Conservation (phyloP, 2,329 filamentous ascomycete species). For the Apiospora koreana region DNA sequence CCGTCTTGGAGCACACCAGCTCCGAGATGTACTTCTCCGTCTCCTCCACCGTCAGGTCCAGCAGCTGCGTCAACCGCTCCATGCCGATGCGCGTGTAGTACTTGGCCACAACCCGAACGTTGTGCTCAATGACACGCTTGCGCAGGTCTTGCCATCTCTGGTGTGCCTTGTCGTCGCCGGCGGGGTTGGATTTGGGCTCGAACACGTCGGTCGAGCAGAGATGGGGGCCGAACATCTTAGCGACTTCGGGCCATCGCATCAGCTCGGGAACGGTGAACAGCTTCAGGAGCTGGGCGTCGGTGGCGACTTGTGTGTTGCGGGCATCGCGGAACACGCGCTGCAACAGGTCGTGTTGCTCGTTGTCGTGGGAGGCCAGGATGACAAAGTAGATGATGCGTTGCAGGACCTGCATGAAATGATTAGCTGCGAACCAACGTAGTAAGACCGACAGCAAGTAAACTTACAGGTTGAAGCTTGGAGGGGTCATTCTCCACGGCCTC, state of each 20-base stretch:
- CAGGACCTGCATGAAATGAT: conserved; percentile 61
- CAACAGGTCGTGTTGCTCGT: conserved; percentile 96
- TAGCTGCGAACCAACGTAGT: neutral
- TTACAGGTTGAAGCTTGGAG: conserved; percentile 79
- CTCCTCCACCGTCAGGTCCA: conserved; percentile 92
- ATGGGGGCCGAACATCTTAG: conserved; percentile 85
- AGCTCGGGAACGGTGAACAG: conserved; percentile 94
- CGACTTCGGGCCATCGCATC: conserved; percentile 96
- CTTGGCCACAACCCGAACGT: conserved; percentile 94
- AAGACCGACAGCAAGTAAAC: conserved; percentile 30
- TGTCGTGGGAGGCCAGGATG: conserved; percentile 94
- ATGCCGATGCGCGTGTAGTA: conserved; percentile 99
- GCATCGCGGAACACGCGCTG: conserved; percentile 88
- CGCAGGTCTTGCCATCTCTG: conserved; percentile 91
- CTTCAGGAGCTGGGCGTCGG: conserved; percentile 85
- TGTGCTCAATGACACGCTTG: conserved; percentile 99
- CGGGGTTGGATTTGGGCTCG: conserved; percentile 63
- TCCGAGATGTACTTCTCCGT: conserved; percentile 99
- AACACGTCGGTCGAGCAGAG: conserved; percentile 91
- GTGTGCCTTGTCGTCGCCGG: conserved; percentile 76
- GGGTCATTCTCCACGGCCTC: conserved; percentile 92
- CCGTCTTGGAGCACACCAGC: conserved; percentile 94
- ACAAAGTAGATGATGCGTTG: conserved; percentile 98
- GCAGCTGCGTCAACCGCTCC: conserved; percentile 82
- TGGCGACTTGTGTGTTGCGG: conserved; percentile 74